These are phyloP conservation scores for Gaeumannomyces tritici DNA, from an alignment of 2,329 filamentous ascomycete species.

Conservation along the genomic window DNA sequence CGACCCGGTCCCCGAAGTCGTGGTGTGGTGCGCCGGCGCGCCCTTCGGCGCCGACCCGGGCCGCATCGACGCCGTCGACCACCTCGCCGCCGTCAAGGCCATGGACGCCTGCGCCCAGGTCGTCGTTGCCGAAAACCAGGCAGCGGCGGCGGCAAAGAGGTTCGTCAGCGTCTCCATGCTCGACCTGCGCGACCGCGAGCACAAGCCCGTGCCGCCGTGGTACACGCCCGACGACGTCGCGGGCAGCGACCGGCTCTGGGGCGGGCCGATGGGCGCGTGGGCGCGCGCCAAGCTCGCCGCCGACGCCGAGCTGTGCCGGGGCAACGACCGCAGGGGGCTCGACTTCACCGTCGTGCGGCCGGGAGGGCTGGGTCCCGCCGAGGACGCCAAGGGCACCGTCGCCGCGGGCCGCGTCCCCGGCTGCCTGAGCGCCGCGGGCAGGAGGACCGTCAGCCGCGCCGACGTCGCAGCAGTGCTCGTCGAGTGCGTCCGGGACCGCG, in stretches of 20 bases:
- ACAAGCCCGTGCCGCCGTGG: conserved; percentile 28
- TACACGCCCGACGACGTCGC: conserved; percentile 27
- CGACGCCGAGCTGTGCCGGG: conserved; percentile 25
- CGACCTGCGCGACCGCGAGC: conserved; percentile 29
- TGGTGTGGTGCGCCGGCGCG: conserved; percentile 23
- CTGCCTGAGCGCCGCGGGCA: conserved; percentile 15
- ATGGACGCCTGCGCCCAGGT: conserved; percentile 32
- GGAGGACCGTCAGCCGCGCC: conserved; percentile 24
- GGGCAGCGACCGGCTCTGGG: conserved; percentile 24
- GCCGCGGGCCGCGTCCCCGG: conserved; percentile 26
- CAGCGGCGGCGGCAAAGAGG: conserved; percentile 9
- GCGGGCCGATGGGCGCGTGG: conserved; percentile 23
- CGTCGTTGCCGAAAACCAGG: too few relatives aligned
- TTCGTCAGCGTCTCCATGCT: conserved; percentile 35
- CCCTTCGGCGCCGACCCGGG: conserved; percentile 22
- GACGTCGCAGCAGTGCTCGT: conserved; percentile 34
- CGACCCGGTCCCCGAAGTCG: conserved; percentile 15
- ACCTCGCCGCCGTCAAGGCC: conserved; percentile 31
- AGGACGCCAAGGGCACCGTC: conserved; percentile 23
- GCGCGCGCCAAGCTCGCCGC: conserved; percentile 31
- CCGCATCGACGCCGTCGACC: conserved; percentile 32
- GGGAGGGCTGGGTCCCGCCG: conserved; percentile 26
- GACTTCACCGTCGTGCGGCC: conserved; percentile 36
- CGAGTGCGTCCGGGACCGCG: conserved; percentile 26
- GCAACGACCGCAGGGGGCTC: conserved; percentile 25